Evolutionary conservation across 805 yeast species (phyloP), one percentile per base, ranked within the genome.

Genomic region (Schizosaccharomyces octosporus): DNA sequence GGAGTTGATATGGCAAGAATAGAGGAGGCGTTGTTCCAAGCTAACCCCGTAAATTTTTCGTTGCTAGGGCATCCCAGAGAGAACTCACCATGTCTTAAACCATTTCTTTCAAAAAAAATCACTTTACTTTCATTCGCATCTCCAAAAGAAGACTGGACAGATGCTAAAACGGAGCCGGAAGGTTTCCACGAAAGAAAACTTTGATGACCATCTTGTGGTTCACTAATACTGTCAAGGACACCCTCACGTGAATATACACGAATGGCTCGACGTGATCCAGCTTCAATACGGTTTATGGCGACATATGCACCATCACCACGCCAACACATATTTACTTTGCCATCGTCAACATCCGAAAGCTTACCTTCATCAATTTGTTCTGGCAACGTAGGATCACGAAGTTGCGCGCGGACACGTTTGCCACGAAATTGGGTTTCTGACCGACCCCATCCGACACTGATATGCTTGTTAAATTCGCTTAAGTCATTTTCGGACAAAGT

Each of bases 401-500:
- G 36, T 55, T 64, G 68, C 6, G 85, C 87, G 67, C 83, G 83
- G 39, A 85, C 93, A 64, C 98, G 98, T 68, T 79, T 83, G 61
- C 99, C 99, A 71, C 84, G 82, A 71, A 93, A 93, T 72, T 93
- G 99, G 0, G 99, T 93, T 70, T 90, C 97, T 66, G 84, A 83
- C 64, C 84, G 85, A 68, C 99, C 99, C 99, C 99, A 93, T 31
- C 99, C 99, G 55, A 93, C 96, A 32, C 90, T 83, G 45, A 93
- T 96, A 69, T 93, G 95, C 65, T 82, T 83, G 1, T 88, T 82
- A 41, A 76, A 74, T 60, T 80, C 72, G 42, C 73, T 70, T 59
- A 89, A 75, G 69, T 93, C 98, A 7, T 76, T 78, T 0, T 78
- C 73, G 58, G 76, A 71, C 63, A 88, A 71, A 39, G 72, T 70